phyloP scores from a whole-genome alignment of 2,329 filamentous ascomycete genomes.

The Pyrenophora teres region DNA sequence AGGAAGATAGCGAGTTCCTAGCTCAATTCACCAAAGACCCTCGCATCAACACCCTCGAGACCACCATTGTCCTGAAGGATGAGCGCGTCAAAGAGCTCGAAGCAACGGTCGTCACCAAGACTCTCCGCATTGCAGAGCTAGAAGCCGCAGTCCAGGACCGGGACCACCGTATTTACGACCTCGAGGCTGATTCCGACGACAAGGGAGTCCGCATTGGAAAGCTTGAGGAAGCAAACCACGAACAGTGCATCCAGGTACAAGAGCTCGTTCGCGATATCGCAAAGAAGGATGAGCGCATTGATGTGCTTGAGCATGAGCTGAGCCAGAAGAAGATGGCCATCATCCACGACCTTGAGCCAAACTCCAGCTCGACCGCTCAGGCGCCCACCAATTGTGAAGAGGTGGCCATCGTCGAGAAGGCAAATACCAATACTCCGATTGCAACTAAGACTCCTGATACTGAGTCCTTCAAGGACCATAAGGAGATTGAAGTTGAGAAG shows the following conservation, averaged over 20 bases:
- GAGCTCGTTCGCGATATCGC: conserved; percentile 19
- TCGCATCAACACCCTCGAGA: not conserved
- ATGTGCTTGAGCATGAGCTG: conserved; percentile 16
- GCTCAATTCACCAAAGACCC: conserved; percentile 2
- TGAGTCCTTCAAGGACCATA: not conserved
- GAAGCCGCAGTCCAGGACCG: conserved; percentile 11
- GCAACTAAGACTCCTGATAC: too few relatives aligned
- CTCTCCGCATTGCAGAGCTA: conserved; percentile 14
- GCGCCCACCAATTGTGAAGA: not conserved
- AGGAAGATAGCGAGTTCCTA: conserved; percentile 23
- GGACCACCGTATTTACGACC: conserved; percentile 2
- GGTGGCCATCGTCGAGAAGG: not conserved
- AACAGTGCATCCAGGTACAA: conserved; percentile 16
- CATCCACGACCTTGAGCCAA: conserved; percentile 16
- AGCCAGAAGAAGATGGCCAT: conserved; percentile 13
- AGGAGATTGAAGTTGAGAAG: not conserved
- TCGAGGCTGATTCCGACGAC: conserved; percentile 4
- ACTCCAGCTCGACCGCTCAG: not conserved
- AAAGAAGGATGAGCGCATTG: conserved; percentile 24
- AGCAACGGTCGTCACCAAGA: conserved; percentile 7
- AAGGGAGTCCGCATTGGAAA: conserved; percentile 2
- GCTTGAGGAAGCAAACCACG: conserved; percentile 10
- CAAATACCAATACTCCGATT: not conserved
- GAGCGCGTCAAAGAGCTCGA: conserved; percentile 20
- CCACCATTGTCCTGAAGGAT: conserved; percentile 5